Conservation (phyloP, 2,329 filamentous ascomycete genomes). For the Phyllosticta capitalensis region DNA sequence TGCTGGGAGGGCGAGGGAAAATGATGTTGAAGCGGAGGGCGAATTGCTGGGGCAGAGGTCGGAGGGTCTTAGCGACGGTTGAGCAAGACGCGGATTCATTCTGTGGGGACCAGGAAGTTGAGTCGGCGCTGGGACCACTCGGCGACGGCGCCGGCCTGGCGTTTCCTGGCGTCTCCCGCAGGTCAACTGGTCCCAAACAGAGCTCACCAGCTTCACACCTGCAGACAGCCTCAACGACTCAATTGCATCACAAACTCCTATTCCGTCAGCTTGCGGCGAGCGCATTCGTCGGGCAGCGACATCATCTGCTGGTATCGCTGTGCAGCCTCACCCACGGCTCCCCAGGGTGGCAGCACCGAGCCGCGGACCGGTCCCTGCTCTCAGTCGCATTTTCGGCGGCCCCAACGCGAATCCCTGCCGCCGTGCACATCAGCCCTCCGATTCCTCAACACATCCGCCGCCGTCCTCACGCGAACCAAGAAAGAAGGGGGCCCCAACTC, state of each 20-base stretch:
- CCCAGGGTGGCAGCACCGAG: background rate
- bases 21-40: background rate
- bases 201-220: no score
- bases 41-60: background rate
- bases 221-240: background rate
- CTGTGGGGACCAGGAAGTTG: background rate
- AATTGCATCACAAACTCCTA: background rate
- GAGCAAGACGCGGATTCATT: background rate
- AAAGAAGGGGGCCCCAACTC: background rate
- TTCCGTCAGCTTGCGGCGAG: background rate
- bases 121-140: background rate
- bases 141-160: background rate
- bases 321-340: background rate
- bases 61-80: conserved; percentile 1
- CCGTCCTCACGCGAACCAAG: no score
- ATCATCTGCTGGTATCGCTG: background rate
- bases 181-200: background rate
- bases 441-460: background rate
- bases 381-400: background rate
- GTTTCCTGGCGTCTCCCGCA: background rate
- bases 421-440: background rate
- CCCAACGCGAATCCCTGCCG: conserved; percentile 3
- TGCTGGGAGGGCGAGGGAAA: background rate
- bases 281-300: background rate
- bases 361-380: background rate